These are phyloP conservation scores for Magnusiomyces magnusii DNA, from an alignment of 1,139 yeast species.

Conservation along the genomic window DNA sequence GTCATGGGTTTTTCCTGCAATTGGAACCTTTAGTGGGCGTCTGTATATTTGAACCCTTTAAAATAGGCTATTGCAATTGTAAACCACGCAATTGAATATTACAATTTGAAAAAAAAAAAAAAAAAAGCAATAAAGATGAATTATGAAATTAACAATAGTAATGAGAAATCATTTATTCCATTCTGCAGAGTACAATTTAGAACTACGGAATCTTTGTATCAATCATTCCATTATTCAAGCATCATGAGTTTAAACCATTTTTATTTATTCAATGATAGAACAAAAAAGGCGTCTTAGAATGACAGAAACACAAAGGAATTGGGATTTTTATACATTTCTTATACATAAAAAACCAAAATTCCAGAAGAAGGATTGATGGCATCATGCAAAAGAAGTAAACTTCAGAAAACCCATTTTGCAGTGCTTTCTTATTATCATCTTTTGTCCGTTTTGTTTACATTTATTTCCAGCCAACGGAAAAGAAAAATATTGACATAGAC, in stretches of 20 bases:
- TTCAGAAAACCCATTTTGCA: neutral
- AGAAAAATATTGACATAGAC: neutral
- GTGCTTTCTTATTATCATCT: neutral
- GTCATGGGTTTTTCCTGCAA: too few species aligned
- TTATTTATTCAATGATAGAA: neutral
- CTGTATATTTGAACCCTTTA: too few species aligned
- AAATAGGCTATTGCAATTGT: too few species aligned
- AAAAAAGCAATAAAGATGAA: too few species aligned
- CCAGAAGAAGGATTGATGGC: neutral
- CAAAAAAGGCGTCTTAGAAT: neutral
- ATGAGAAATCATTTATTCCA: too few species aligned
- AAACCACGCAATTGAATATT: too few species aligned
- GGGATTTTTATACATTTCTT: neutral
- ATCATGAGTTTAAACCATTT: neutral
- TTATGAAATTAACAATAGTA: too few species aligned
- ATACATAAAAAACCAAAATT: neutral
- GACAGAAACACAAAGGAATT: neutral
- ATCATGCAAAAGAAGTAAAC: neutral
- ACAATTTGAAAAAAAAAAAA: too few species aligned
- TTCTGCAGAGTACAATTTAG: neutral
- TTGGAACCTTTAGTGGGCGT: too few species aligned
- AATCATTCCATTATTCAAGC: neutral
- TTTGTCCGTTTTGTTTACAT: too few species aligned
- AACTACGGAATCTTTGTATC: neutral
- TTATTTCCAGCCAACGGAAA: too few species aligned